Base-by-base conservation (phyloP, 2,329 filamentous ascomycete genomes). In the Aspergillus costaricaensis region DNA sequence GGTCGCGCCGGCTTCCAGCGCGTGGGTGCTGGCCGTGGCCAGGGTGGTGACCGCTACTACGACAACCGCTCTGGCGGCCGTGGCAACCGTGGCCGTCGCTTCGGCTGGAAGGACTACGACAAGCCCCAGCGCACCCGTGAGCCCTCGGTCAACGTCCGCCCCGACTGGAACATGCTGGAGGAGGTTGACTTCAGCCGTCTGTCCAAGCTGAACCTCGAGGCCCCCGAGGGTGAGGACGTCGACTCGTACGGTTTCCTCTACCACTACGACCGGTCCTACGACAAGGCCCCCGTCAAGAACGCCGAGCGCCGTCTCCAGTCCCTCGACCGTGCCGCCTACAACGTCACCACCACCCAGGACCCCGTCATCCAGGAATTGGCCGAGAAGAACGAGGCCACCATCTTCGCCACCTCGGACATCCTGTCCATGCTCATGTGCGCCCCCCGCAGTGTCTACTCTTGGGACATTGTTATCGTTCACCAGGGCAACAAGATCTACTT, bases 401-500 rank as follows among this genome's bases (percentile, higher is more conserved):
- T 99, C 73, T 99, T 98, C 75, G 92, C 95, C 65, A 97, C 95
- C 48, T 93, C 97, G 79, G 96, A 90, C 80, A 93, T 99, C 71
- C 87, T 99, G 62, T 98, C 94, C 67, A 98, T 97, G 92, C 89
- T 99, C 72, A 99, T 99, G 95, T 99, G 95, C 81, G 88, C 95
- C 55, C 91, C 95, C 61, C 91, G 96, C 72, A 96, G 92, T 60
- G 91, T 99, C 65, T 98, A 98, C 83, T 93, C 93, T 47, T 99
- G 95, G 95, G 95, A 99, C 79, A 89, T 99, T 71, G 90, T 99
- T 75, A 96, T 99, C 73, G 84, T 92, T 65, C 89, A 91, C 78
- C 92, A 96, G 77, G 92, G 91, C 77, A 91, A 93, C 87, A 97
- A 97, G 86, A 88, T 99, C 79, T 99, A 92, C 87, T 88, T 99